These are phyloP conservation scores for Grosmannia penicillata DNA, from an alignment of 2,329 filamentous ascomycete genomes.

Conservation along the genomic window DNA sequence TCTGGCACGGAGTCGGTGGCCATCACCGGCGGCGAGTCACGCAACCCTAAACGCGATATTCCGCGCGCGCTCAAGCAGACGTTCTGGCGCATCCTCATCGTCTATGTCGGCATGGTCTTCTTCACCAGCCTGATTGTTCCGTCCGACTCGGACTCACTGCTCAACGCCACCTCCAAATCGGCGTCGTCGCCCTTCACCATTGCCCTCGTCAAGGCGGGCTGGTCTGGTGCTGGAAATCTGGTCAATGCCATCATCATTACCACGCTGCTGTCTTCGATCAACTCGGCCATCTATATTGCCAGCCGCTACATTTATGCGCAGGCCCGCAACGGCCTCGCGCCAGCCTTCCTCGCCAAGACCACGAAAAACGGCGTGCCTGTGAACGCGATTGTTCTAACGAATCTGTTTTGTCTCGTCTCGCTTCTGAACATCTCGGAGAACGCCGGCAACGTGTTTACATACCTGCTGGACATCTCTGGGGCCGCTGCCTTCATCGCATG, in stretches of 20 bases:
- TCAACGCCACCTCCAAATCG: constrained; percentile 14
- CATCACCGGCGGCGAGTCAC: constrained; percentile 10
- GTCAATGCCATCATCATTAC: constrained; percentile 66
- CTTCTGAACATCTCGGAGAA: constrained; percentile 17
- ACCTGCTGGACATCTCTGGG: constrained; percentile 56
- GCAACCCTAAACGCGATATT: constrained; percentile 10
- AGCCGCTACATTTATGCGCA: constrained; percentile 44
- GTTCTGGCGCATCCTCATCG: constrained; percentile 18
- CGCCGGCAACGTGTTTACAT: constrained; percentile 48
- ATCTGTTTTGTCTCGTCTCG: constrained; percentile 47
- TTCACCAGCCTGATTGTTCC: constrained; percentile 16
- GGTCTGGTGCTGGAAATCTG: constrained; percentile 51
- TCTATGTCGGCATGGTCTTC: constrained; percentile 17
- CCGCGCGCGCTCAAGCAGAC: constrained; percentile 12
- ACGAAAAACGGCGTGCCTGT: constrained; percentile 41
- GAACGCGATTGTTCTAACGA: constrained; percentile 39
- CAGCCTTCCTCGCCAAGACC: constrained; percentile 36
- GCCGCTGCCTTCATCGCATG: constrained; percentile 57
- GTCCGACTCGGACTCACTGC: constrained; percentile 16
- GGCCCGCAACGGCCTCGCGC: constrained; percentile 42
- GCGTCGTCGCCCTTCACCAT: constrained; percentile 48
- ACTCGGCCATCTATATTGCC: constrained; percentile 46
- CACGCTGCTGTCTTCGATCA: constrained; percentile 54
- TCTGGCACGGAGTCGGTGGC: constrained; percentile 13
- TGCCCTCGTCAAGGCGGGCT: constrained; percentile 50